Base-by-base conservation (phyloP, 2,329 filamentous ascomycete species). In the Pseudocercospora fuligena region DNA sequence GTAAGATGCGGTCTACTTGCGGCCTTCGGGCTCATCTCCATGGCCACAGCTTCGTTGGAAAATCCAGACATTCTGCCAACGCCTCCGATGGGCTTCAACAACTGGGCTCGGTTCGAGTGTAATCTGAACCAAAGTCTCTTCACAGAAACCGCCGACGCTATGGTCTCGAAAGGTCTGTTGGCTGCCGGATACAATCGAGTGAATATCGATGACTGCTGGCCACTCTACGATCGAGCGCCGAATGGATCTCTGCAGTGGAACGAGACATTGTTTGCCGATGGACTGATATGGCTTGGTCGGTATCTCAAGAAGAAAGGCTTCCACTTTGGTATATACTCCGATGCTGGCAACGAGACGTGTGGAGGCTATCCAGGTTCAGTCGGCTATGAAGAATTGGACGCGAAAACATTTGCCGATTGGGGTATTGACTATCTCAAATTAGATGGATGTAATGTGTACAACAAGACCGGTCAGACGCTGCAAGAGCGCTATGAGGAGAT, bases 301-400 rank as follows among this genome's bases (percentile, higher is more conserved):
- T 77, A 71, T 1, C 72, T 87, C 68, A 56, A 63, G 51, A 12
- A 59, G 43, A 51, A 47, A 46, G 87, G 86, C 1, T 72, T 90
- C 53, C 90, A 90, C 73, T 78, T 89, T 9, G 88, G 88, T 0
- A 88, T 90, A 65, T 90, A 90, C 72, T 84, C 84, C 70, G 84
- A 84, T 73, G 85, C 85, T 0, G 85, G 85, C 49, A 79, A 65
- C 58, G 74, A 66, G 64, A 75, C 73, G 6, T 74, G 73, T 71
- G 87, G 82, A 0, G 82, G 83, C 4, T 89, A 88, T 72, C 83
- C 86, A 12, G 88, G 83, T 0, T 86, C 83, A 61, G 73, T 88
- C 9, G 87, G 85, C 1, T 82, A 85, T 69, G 88, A 90, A 70
- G 75, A 80, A 1, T 76, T 86, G 16, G 88, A 90, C 74, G 88